A percentile compares a stretch with the other conserved stretches of the same genome.
These are phyloP conservation scores for Vigna nakashimae DNA, from an alignment of 306 rosid genomes.

Conservation along the genomic window DNA sequence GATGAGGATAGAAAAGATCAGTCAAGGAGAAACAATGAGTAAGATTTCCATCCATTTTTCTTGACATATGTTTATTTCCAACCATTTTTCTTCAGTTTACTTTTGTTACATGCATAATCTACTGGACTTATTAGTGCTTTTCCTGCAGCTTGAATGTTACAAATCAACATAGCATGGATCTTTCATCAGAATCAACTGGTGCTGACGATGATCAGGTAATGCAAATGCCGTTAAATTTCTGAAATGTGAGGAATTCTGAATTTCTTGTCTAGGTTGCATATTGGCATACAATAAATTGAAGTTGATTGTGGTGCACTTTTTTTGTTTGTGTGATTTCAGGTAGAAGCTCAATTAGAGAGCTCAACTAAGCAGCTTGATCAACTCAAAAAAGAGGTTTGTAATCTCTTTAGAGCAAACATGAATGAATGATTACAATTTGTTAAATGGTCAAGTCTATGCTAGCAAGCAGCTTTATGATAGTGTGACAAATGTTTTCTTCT, in stretches of 20 bases:
- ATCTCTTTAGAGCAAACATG: constrained; percentile 32
- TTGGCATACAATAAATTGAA: constrained; percentile 30
- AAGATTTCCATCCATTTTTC: constrained; percentile 34
- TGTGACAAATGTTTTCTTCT: constrained; percentile 28
- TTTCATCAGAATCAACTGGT: constrained; percentile 62
- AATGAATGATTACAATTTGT: constrained; percentile 24
- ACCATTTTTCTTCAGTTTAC: constrained; percentile 40
- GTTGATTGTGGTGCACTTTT: constrained; percentile 17
- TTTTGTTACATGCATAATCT: constrained; percentile 27
- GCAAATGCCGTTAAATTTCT: constrained; percentile 31
- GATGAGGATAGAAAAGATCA: constrained; percentile 55
- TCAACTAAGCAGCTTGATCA: constrained; percentile 64
- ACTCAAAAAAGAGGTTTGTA: constrained; percentile 79
- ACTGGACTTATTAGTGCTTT: constrained; percentile 32
- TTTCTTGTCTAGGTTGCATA: constrained; percentile 39
- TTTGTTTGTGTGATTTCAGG: constrained; percentile 50
- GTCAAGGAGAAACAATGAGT: constrained; percentile 69
- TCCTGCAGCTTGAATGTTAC: constrained; percentile 55
- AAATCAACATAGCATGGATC: constrained; percentile 53
- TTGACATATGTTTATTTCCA: constrained; percentile 36
- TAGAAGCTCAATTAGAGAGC: constrained; percentile 65
- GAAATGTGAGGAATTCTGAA: constrained; percentile 46
- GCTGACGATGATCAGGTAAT: constrained; percentile 59
- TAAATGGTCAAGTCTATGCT: not conserved
- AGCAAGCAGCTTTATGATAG: constrained; percentile 20